phyloP scores from a whole-genome alignment of 495 filamentous ascomycete genomes.

The Aspergillus bridgeri region DNA sequence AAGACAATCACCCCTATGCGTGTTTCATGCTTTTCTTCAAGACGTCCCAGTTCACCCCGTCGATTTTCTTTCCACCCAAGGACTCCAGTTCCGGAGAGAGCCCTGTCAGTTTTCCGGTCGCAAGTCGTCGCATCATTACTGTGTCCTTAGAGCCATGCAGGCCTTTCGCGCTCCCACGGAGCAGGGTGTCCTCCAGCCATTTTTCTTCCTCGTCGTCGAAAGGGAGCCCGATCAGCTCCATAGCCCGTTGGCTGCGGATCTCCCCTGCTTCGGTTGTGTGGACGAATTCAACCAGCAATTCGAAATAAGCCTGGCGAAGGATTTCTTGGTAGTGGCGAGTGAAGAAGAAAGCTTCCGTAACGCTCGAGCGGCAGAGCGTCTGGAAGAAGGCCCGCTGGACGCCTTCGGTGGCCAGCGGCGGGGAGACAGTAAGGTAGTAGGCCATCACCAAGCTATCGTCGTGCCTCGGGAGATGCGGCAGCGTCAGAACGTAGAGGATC shows the following conservation, averaged over 20 bases:
- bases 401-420: constrained; percentile 55
- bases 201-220: constrained; percentile 63
- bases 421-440: constrained; percentile 71
- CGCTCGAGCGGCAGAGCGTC: constrained; percentile 61
- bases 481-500: constrained; percentile 66
- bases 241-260: constrained; percentile 50
- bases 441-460: constrained; percentile 66
- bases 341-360: constrained; percentile 73
- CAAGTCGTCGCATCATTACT: constrained; percentile 63
- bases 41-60: constrained; percentile 53
- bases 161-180: constrained; percentile 57
- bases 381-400: constrained; percentile 62
- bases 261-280: constrained; percentile 45
- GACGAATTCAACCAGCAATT: constrained; percentile 62
- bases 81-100: constrained; percentile 37
- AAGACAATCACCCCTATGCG: constrained; percentile 23
- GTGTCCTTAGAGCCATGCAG: constrained; percentile 63
- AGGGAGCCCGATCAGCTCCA: constrained; percentile 69
- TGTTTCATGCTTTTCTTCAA: constrained; percentile 39
- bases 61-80: constrained; percentile 46
- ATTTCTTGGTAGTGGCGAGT: constrained; percentile 59
- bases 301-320: constrained; percentile 59
- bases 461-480: constrained; percentile 50
- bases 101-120: constrained; percentile 46
- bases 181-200: constrained; percentile 67